Conservation (phyloP, 768 basidiomycete genomes). For the Leccinum disarticulatum region DNA sequence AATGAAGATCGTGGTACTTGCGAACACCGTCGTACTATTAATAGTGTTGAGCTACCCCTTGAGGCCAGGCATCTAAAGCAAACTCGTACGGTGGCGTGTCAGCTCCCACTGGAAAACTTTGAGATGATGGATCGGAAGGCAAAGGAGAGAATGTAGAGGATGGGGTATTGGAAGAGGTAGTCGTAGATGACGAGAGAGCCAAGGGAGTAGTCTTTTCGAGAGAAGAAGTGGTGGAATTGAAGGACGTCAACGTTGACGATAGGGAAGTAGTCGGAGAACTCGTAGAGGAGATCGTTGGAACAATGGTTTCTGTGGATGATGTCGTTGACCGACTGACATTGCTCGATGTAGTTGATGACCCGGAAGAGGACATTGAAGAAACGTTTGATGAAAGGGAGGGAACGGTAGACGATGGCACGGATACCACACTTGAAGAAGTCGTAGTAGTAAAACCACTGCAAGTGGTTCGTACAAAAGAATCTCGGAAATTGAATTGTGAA, state of each 20-base stretch:
- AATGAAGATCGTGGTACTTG: constrained; percentile 49
- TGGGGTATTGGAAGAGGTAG: not conserved
- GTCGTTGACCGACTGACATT: constrained; percentile 19
- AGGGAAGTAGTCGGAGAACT: constrained; percentile 15
- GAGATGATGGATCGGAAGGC: constrained; percentile 8
- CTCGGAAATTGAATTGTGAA: constrained; percentile 8
- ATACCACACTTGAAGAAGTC: constrained; percentile 10
- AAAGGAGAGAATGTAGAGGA: constrained; percentile 9
- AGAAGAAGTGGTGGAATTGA: constrained; percentile 5
- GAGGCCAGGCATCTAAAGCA: constrained; percentile 9
- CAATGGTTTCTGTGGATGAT: constrained; percentile 9
- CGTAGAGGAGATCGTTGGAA: constrained; percentile 7
- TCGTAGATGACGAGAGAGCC: constrained; percentile 15
- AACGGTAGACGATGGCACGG: constrained; percentile 8
- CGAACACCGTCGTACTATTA: constrained; percentile 50
- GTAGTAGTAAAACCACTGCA: constrained; percentile 16
- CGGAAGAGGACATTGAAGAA: constrained; percentile 11
- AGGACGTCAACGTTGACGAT: constrained; percentile 13
- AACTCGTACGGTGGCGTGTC: constrained; percentile 28
- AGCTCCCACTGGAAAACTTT: not conserved
- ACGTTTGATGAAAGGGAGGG: constrained; percentile 8
- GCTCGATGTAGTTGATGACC: constrained; percentile 18
- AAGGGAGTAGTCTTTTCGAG: constrained; percentile 11
- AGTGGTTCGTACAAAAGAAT: constrained; percentile 17
- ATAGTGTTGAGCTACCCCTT: constrained; percentile 13